Conservation (phyloP, 768 basidiomycete genomes). For the Vararia minispora region DNA sequence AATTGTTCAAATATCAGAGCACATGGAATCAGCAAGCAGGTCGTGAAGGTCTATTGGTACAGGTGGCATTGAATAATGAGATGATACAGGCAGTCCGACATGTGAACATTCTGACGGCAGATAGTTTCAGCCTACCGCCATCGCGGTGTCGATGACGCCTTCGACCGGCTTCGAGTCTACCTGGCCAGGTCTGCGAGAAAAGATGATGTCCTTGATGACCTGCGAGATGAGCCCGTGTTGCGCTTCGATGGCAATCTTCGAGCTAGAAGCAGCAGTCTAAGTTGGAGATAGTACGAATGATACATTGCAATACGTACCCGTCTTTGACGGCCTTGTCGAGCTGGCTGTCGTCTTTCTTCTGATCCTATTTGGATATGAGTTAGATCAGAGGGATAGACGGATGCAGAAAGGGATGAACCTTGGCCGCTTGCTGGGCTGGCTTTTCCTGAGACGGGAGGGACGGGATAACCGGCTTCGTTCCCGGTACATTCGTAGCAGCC, state of each 20-base stretch:
- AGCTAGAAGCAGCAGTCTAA: slow-evolving; percentile 33
- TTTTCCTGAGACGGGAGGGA: slow-evolving; percentile 39
- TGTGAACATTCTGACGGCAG: too few relatives aligned
- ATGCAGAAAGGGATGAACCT: slow-evolving; percentile 25
- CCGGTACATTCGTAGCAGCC: slow-evolving; percentile 45
- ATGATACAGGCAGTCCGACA: too few relatives aligned
- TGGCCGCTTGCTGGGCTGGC: slow-evolving; percentile 34
- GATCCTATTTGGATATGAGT: slow-evolving; percentile 27
- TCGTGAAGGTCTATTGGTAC: too few relatives aligned
- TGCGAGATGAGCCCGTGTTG: slow-evolving; percentile 93
- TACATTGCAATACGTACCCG: slow-evolving; percentile 36
- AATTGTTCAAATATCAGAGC: too few relatives aligned
- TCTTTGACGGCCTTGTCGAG: slow-evolving; percentile 87
- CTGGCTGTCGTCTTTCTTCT: slow-evolving; percentile 84
- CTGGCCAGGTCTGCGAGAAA: slow-evolving; percentile 42
- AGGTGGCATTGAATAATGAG: too few relatives aligned
- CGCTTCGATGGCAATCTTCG: slow-evolving; percentile 81
- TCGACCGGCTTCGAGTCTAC: slow-evolving; percentile 1
- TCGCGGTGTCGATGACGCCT: slow-evolving; percentile 27
- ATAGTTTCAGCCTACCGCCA: slow-evolving; percentile 21
- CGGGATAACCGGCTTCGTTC: slow-evolving; percentile 39
- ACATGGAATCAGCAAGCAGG: too few relatives aligned
- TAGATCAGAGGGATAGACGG: background rate
- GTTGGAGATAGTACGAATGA: background rate
- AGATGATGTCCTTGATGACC: slow-evolving; percentile 86